phyloP scores from a whole-genome alignment of 306 rosid genomes.

The Quillaja saponaria region DNA sequence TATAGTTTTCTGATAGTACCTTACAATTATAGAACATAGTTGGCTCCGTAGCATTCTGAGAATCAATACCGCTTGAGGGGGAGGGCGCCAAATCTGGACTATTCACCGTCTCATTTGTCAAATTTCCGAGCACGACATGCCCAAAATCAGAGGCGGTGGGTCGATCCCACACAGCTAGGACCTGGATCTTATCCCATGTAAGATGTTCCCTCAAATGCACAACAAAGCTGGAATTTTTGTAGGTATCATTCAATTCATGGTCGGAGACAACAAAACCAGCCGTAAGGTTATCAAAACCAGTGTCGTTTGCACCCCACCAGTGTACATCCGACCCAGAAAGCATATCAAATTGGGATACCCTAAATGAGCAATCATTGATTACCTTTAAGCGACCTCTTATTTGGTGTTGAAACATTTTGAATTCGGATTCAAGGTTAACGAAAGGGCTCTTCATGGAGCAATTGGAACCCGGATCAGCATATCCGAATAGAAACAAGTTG shows the following conservation, averaged over 20 bases:
- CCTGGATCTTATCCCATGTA: constrained; percentile 71
- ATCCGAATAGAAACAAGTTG: constrained; percentile 21
- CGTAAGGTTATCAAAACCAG: constrained; percentile 59
- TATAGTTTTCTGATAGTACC: constrained; percentile 45
- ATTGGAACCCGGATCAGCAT: constrained; percentile 54
- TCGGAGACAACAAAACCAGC: constrained; percentile 62
- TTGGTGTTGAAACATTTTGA: constrained; percentile 83
- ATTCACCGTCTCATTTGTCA: constrained; percentile 5
- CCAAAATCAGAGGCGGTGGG: constrained; percentile 83
- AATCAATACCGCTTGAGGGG: constrained; percentile 21
- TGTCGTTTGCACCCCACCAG: constrained; percentile 63
- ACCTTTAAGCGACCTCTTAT: constrained; percentile 64
- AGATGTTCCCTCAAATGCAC: constrained; percentile 55
- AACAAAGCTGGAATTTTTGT: constrained; percentile 48
- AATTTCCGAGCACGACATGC: constrained; percentile 41
- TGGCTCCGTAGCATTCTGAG: constrained; percentile 45
- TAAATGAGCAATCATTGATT: constrained; percentile 72
- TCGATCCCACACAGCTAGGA: constrained; percentile 77
- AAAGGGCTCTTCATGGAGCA: constrained; percentile 51
- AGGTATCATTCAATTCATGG: constrained; percentile 54
- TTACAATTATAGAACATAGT: constrained; percentile 78
- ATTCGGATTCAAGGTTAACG: constrained; percentile 48
- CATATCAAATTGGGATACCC: constrained; percentile 87
- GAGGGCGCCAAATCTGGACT: constrained; percentile 42
- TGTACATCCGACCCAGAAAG: constrained; percentile 70